Percentiles rank a stretch among this genome's conserved stretches.
Conservation (phyloP, 495 filamentous ascomycete species). For the Symbiotaphrina buchneri region DNA sequence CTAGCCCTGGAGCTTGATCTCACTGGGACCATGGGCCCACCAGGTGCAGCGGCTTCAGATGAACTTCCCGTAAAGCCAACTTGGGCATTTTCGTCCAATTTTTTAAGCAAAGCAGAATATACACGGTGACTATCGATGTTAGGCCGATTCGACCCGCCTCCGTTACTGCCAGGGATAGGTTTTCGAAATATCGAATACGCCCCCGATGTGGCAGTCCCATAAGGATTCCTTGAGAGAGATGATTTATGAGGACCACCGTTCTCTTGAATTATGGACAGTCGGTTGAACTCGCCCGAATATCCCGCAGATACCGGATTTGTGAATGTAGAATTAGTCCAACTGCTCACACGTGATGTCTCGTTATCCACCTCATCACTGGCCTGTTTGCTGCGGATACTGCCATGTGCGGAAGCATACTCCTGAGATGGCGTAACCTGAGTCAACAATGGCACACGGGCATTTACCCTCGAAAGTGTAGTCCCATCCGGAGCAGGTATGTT, state of each 20-base stretch:
- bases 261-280: conserved; percentile 45
- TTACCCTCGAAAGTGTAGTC: conserved; percentile 17
- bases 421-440: conserved; percentile 15
- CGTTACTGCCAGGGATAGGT: conserved; percentile 3
- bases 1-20: background rate
- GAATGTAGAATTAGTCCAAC: conserved; percentile 47
- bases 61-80: too few relatives aligned
- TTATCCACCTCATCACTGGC: conserved; percentile 26
- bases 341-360: conserved; percentile 46
- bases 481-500: conserved; percentile 11
- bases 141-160: conserved; percentile 6
- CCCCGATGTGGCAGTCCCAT: background rate
- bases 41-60: background rate
- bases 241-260: conserved; percentile 23
- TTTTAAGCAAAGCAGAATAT: conserved; percentile 53
- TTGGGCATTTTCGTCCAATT: conserved; percentile 24
- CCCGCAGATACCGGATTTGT: conserved; percentile 21
- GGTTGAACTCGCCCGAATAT: conserved; percentile 22
- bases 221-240: conserved; percentile 6
- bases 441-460: conserved; percentile 18
- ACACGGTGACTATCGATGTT: conserved; percentile 39
- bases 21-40: background rate
- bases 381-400: conserved; percentile 25
- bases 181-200: conserved; percentile 6
- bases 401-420: conserved; percentile 18